Evolutionary conservation across 2,329 filamentous ascomycete genomes (phyloP).

Genomic region (Xylariaceae sp.): DNA sequence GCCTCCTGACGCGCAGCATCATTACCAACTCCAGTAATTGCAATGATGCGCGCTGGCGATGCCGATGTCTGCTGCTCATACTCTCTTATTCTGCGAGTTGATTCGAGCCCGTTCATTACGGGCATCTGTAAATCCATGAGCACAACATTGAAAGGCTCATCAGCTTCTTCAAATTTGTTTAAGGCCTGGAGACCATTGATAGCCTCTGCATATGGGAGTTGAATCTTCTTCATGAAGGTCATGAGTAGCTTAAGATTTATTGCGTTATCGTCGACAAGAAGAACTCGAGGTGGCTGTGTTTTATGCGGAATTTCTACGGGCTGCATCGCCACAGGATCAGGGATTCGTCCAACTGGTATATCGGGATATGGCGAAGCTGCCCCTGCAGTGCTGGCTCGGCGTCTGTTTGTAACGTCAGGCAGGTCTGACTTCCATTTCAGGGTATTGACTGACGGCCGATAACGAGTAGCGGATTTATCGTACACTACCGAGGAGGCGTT

Average conservation of each 20-base stretch:
- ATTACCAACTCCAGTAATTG: constrained; percentile 51
- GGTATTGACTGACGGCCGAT: constrained; percentile 17
- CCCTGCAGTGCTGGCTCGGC: constrained; percentile 9
- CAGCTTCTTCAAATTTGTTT: constrained; percentile 38
- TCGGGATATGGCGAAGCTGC: background rate
- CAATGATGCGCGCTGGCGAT: constrained; percentile 46
- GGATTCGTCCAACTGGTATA: background rate
- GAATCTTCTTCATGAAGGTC: constrained; percentile 42
- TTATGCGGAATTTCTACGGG: background rate
- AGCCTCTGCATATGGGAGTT: constrained; percentile 41
- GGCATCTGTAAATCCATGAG: constrained; percentile 56
- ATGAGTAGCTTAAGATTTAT: constrained; percentile 43
- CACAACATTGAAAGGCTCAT: constrained; percentile 33
- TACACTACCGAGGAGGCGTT: constrained; percentile 14
- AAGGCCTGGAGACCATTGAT: constrained; percentile 47
- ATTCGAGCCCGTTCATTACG: constrained; percentile 49
- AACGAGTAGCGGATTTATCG: constrained; percentile 5
- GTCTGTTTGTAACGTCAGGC: background rate
- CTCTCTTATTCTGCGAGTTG: constrained; percentile 47
- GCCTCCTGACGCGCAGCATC: constrained; percentile 48
- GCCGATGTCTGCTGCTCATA: constrained; percentile 45
- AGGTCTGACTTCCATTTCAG: constrained; percentile 21
- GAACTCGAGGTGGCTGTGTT: constrained; percentile 22
- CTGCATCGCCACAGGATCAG: background rate
- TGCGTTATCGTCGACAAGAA: constrained; percentile 43